Percentiles rank a stretch among this genome's conserved stretches.
phyloP scores from a whole-genome alignment of 106 monocot genomes.

The Dioscorea zingiberensis region DNA sequence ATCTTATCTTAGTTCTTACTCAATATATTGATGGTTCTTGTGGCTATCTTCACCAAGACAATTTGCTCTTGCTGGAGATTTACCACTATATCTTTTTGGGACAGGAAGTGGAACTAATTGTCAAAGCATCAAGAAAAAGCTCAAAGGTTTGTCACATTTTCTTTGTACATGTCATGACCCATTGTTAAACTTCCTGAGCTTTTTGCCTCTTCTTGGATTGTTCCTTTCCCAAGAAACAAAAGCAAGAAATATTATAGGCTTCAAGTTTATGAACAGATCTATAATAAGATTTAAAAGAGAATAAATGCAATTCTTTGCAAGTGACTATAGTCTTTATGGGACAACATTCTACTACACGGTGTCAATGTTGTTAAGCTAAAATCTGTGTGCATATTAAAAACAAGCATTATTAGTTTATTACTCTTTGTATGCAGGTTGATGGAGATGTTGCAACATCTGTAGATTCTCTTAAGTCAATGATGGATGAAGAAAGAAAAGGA shows the following conservation, averaged over 20 bases:
- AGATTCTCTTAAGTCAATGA: conserved; percentile 62
- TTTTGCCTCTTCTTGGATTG: background rate
- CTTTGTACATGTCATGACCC: background rate
- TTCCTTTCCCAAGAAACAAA: background rate
- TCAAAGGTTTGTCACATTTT: conserved; percentile 38
- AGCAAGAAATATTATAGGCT: too few species aligned
- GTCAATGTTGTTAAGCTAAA: too few species aligned
- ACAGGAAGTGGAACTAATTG: conserved; percentile 65
- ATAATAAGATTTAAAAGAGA: too few species aligned
- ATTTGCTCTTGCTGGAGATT: conserved; percentile 76
- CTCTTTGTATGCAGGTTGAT: conserved; percentile 31
- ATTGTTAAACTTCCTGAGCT: background rate
- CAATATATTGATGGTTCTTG: conserved; percentile 63
- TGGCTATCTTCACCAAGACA: conserved; percentile 70
- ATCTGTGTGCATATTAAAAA: too few species aligned
- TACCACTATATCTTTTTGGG: conserved; percentile 72
- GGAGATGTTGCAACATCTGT: conserved; percentile 42
- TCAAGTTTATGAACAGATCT: too few species aligned
- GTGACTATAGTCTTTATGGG: too few species aligned
- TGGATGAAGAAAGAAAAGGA: conserved; percentile 74
- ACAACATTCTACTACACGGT: too few species aligned
- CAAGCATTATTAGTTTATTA: background rate
- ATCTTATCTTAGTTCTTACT: conserved; percentile 67
- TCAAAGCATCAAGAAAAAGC: conserved; percentile 22
- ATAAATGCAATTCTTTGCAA: too few species aligned